Evolutionary conservation across 2,329 filamentous ascomycete species (phyloP), one percentile per base, ranked within the genome.

Genomic region (Trichothecium sympodiale): DNA sequence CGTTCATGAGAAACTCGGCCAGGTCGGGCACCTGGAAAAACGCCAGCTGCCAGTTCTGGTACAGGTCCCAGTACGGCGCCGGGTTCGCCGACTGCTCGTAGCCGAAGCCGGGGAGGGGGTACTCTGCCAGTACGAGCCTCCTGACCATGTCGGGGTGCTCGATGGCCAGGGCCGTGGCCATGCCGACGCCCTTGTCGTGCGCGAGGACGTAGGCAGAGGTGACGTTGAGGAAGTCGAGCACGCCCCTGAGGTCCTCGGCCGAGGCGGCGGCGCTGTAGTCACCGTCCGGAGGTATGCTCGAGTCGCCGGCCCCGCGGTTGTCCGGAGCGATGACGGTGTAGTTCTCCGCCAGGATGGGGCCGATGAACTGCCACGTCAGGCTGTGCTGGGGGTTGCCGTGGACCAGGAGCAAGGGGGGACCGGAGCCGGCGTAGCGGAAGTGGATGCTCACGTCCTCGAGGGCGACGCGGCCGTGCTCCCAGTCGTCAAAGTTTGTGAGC

Each of bases 11-110:
- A 38, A 61, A 67, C 36, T 64, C 55, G 0, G 65, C 65, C 3
- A 62, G 49, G 17, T 69, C 65, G 0, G 65, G 54, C 8, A 68
- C 57, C 17, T 55, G 52, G 46, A 69, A 68, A 46, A 69, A 64
- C 0, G 61, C 60, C 1, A 62, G 46, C 34, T 62, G 59, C 50
- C 53, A 59, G 34, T 61, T 61, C 26, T 50, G 46, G 42, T 65
- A 67, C 0, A 64, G 43, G 25, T 63, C 54, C 46, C 56, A 55
- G 31, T 43, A 59, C 0, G 58, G 49, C 0, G 49, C 53, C 1
- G 55, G 56, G 0, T 43, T 43, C 2, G 53, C 27, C 1, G 41
- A 36, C 0, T 42, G 34, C 29, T 63, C 55, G 39, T 64, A 66
- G 0, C 60, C 59, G 34, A 56, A 60, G 2, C 63, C 64, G 0